Evolutionary conservation across 306 rosid genomes (phyloP), one percentile per base, ranked within the genome.

Genomic region (Cucurbita maxima): DNA sequence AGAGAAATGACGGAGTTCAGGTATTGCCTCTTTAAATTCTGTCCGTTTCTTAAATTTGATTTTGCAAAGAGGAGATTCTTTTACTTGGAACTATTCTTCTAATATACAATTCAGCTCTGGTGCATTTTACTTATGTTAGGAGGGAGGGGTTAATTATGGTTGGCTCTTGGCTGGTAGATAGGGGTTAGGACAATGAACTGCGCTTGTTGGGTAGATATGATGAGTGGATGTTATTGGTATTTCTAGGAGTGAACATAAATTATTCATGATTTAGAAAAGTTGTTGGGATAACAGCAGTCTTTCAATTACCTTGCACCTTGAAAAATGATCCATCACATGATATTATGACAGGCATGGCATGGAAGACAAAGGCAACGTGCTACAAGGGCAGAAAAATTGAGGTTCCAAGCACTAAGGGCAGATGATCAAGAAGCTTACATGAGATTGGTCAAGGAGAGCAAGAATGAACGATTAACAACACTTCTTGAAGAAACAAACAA

Each of bases 401-500:
- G 99, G 80, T 95, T 91, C 79, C 99, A 95, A 84, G 99, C 99
- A 40, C 85, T 95, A 83, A 95, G 88, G 85, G 83, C 99, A 54
- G 99, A 95, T 84, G 99, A 95, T 82, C 99, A 95, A 90, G 99
- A 95, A 88, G 99, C 97, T 48, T 95, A 95, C 84, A 91, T 95
- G 97, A 91, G 95, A 95, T 83, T 95, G 97, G 99, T 95, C 71
- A 95, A 91, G 82, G 99, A 95, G 84, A 95, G 99, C 80, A 95
- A 95, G 85, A 95, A 95, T 77, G 99, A 95, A 79, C 82, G 99
- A 73, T 79, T 95, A 82, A 95, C 99, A 50, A 52, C 77, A 30
- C 99, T 95, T 79, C 96, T 95, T 59, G 96, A 95, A 87, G 99
- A 95, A 88, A 95, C 99, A 64, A 95, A 95, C 80, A 95, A 91